A percentile compares a stretch with the other conserved stretches of the same genome.
phyloP scores from a whole-genome alignment of 176 grass and related monocot species.

The Carex myosuroides region DNA sequence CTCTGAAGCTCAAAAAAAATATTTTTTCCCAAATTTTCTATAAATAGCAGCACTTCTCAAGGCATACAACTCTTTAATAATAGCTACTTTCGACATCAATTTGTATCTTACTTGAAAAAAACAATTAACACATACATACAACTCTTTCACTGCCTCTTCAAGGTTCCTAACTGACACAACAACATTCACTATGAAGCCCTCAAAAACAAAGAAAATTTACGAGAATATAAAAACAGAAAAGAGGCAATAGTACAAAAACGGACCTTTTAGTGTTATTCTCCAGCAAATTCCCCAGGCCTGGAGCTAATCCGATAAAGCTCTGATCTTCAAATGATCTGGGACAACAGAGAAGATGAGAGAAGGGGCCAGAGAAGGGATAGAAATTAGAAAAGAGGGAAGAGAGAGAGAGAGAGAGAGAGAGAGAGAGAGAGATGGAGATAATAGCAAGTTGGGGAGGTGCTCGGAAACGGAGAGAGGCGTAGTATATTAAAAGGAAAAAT shows the following conservation, averaged over 20 bases:
- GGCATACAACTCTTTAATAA: neutral
- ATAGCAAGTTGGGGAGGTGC: conserved; percentile 34
- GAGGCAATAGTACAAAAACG: conserved; percentile 14
- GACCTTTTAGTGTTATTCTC: conserved; percentile 28
- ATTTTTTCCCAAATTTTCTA: neutral
- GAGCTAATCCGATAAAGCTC: conserved; percentile 28
- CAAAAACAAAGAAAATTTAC: neutral
- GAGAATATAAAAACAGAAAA: conserved; percentile 9
- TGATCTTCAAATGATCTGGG: conserved; percentile 37
- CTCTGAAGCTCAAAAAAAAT: neutral
- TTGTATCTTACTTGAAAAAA: neutral
- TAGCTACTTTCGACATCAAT: neutral
- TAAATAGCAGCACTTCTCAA: neutral
- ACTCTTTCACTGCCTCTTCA: neutral
- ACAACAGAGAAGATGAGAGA: neutral
- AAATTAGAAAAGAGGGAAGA: neutral
- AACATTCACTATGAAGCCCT: neutral
- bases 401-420: neutral
- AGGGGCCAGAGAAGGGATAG: neutral
- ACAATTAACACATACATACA: neutral
- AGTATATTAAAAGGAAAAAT: conserved; percentile 11
- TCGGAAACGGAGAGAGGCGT: conserved; percentile 18
- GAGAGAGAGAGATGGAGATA: conserved; percentile 20
- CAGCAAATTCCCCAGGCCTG: conserved; percentile 1
- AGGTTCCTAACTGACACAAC: conserved; percentile 1